Evolutionary conservation across 108 stramenopile genomes (phyloP).

Genomic region (Heterococcus sp.): DNA sequence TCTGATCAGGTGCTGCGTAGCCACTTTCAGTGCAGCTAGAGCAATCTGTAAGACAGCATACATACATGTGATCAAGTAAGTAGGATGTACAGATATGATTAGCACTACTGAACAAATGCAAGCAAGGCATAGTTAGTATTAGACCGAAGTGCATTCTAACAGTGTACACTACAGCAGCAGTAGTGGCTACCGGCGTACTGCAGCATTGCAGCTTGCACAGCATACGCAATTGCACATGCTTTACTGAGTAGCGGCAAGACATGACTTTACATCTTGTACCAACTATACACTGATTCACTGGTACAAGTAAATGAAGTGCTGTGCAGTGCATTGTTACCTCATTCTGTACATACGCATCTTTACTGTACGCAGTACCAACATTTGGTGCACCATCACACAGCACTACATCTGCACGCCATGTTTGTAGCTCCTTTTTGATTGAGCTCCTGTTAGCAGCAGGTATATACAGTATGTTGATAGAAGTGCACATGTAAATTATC

Average conservation of each 20-base stretch:
- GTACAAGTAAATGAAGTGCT: background rate
- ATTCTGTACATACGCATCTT: conserved; percentile 97
- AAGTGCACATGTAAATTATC: too few species aligned
- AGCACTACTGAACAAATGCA: too few species aligned
- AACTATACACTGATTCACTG: too few species aligned
- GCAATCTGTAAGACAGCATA: too few species aligned
- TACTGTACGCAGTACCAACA: conserved; percentile 88
- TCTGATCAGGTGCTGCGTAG: conserved; percentile 77
- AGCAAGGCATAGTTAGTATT: too few species aligned
- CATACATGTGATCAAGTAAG: too few species aligned
- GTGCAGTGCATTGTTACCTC: conserved; percentile 51
- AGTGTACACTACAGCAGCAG: background rate
- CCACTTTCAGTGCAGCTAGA: conserved; percentile 89
- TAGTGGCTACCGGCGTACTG: background rate
- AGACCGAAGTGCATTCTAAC: too few species aligned
- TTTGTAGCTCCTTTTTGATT: conserved; percentile 5
- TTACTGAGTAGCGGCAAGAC: too few species aligned
- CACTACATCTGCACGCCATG: conserved; percentile 80
- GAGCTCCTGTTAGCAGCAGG: background rate
- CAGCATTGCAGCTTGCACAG: background rate
- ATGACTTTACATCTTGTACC: too few species aligned
- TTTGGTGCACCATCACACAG: conserved; percentile 99
- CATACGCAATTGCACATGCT: too few species aligned
- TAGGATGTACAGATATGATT: too few species aligned
- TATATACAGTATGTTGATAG: too few species aligned